These are phyloP conservation scores for Saitozyma podzolica DNA, from an alignment of 768 basidiomycete species.

Conservation along the genomic window DNA sequence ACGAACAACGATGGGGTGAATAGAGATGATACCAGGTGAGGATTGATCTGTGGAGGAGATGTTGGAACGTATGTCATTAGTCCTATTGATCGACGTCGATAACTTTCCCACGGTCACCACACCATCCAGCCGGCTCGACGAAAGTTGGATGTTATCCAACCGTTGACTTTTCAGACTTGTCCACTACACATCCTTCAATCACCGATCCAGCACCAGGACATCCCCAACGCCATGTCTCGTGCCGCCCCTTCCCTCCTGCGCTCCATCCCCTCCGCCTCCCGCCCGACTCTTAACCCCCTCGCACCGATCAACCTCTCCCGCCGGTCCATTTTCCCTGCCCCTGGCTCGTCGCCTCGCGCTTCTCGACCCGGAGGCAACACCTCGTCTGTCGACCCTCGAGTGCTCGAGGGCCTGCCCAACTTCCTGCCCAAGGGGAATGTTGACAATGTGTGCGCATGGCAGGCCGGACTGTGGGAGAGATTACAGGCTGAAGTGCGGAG, in stretches of 20 bases:
- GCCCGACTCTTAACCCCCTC: too few species aligned
- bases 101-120: not conserved
- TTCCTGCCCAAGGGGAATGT: constrained; percentile 41
- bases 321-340: too few species aligned
- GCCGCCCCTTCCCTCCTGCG: too few species aligned
- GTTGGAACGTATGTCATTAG: not conserved
- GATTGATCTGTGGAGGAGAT: too few species aligned
- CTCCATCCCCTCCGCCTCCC: too few species aligned
- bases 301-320: too few species aligned
- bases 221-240: too few species aligned
- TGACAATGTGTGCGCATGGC: constrained; percentile 42
- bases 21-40: too few species aligned
- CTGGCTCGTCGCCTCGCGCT: constrained; percentile 2
- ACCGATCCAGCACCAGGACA: too few species aligned
- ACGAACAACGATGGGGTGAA: too few species aligned
- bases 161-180: too few species aligned
- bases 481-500: constrained; percentile 47
- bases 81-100: not conserved
- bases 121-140: not conserved
- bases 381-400: constrained; percentile 30
- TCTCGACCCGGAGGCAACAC: constrained; percentile 15
- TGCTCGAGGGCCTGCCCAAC: constrained; percentile 27
- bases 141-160: not conserved
- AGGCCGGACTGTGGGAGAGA: constrained; percentile 45
- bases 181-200: too few species aligned